Evolutionary conservation across 805 yeast genomes (phyloP), one percentile per base, ranked within the genome.

Genomic region (Myxozyma vanderwaltii): DNA sequence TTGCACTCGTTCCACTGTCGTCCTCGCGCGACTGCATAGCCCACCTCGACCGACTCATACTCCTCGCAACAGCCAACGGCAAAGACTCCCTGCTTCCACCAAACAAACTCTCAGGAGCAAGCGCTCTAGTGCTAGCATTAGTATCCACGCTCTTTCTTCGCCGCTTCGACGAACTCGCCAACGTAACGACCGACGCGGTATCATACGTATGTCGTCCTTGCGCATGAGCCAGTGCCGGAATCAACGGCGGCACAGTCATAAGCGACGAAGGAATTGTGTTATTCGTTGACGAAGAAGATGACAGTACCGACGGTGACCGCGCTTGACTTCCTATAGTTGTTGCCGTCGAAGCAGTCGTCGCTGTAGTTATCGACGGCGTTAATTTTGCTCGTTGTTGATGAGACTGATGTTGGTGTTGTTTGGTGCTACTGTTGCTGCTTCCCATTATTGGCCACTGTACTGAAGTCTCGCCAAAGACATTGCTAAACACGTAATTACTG

Each of bases 61-160:
- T 52, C 27, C 61, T 49, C 3, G 64, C 64, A 4, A 61, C 60
- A 5, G 65, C 55, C 45, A 62, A 41, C 23, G 58, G 64, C 33
- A 62, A 33, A n/a, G 65, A 62, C 45, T 62, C 65, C 10, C 64
- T 40, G 31, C 65, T 61, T 8, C 56, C 61, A 52, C 65, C 65
- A 46, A 58, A 62, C 24, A 62, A 8, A n/a, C 57, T 48, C 38
- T 62, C 63, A 2, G 65, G 65, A 23, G 65, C 65, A 23, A 62
- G 54, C 35, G 65, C 65, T 5, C 63, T 60, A 44, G 65, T 62
- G 50, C 63, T 57, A 21, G 65, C 65, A 33, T 62, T 62, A 36
- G 65, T 62, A 35, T 62, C 65, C 17, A 62, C 47, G 41, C 59
- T 53, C 58, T 52, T 62, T 10, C 65, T 56, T 41, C 65, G 56